Base-by-base conservation (phyloP, 345 rosid genomes). In the Linum lewisii region DNA sequence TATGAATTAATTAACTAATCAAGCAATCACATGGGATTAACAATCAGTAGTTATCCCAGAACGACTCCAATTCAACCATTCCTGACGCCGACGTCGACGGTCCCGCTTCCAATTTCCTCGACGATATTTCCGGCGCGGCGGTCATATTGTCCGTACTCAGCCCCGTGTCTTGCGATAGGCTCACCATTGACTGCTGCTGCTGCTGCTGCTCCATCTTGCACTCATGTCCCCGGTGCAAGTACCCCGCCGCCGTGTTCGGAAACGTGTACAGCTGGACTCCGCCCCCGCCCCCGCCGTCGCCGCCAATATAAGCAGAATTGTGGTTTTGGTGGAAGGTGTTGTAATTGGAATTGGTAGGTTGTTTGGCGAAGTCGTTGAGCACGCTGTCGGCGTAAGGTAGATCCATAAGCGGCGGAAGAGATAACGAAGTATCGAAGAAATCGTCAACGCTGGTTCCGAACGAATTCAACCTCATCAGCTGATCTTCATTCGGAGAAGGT, bases 121-220 rank as follows among this genome's bases (percentile, higher is more conserved):
- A 84, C 4, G 87, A 78, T 57, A 78, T 82, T 73, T 82, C 87
- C 0, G 79, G 66, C 0, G 69, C 56, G 22, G 75, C 72, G 77
- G 77, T 83, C 52, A 84, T 57, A 16, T 42, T 42, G 51, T 84
- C 90, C 3, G 85, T 66, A 73, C 90, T 80, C 21, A 77, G 70
- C 26, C 83, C 81, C n/a, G 90, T 84, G 19, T 84, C 90, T 24
- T 80, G 87, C 7, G 90, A 84, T 3, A 45, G 80, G 65, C 77
- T 82, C 14, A 79, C 72, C 74, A 81, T 54, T 0, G 90, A 78
- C 44, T 80, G 90, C 36, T 78, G 76, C 58, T 76, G 84, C 44
- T 80, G 90, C 36, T 78, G 76, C 58, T 76, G 84, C 68, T 84
- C 86, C 49, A 62, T 66, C 66, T 78, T 84, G 80, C 84, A 76